These are phyloP conservation scores for Omphalea diandra DNA, from an alignment of 441 rosid genomes.

Conservation along the genomic window DNA sequence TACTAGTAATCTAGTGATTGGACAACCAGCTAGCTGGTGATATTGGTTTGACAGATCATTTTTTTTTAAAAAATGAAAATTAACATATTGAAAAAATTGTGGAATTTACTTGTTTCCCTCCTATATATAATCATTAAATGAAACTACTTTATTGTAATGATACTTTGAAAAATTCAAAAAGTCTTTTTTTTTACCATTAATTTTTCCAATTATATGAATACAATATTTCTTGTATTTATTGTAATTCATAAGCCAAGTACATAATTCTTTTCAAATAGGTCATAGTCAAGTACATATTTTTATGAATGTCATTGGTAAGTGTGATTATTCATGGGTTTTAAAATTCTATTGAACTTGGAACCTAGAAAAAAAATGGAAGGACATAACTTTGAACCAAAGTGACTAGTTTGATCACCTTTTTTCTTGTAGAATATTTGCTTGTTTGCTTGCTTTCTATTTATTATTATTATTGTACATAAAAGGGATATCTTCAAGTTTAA, in stretches of 20 bases:
- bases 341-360: background rate
- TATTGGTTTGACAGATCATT: background rate
- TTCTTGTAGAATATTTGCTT: too few relatives aligned
- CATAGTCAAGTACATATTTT: background rate
- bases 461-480: too few relatives aligned
- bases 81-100: too few relatives aligned
- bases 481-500: too few relatives aligned
- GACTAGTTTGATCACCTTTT: background rate
- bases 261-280: too few relatives aligned
- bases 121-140: too few relatives aligned
- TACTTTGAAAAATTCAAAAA: background rate
- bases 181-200: background rate
- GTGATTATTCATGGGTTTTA: background rate
- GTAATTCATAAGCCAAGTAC: background rate
- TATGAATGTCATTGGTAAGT: background rate
- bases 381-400: background rate
- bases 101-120: background rate
- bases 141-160: background rate
- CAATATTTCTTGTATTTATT: too few relatives aligned
- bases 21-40: background rate
- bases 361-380: background rate
- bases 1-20: background rate
- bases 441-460: too few relatives aligned
- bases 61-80: too few relatives aligned
- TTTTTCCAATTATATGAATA: background rate